Percentiles rank a stretch among this genome's conserved stretches.
phyloP scores from a whole-genome alignment of 148 eudicot species.

The Gaultheria prostrata region DNA sequence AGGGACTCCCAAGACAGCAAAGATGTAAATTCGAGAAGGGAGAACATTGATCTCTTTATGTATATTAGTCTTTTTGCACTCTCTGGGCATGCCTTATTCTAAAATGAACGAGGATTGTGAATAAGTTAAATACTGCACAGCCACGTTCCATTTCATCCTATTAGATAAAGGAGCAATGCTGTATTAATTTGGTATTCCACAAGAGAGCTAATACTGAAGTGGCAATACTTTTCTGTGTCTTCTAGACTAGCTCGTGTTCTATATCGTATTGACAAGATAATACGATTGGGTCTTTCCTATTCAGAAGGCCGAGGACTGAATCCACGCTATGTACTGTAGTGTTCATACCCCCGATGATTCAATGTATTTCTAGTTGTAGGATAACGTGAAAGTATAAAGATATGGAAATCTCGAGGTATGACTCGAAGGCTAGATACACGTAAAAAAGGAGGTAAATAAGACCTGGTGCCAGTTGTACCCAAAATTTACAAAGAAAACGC shows the following conservation, averaged over 20 bases:
- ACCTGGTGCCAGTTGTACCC: no score
- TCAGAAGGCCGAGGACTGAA: no score
- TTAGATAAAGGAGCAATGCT: not conserved
- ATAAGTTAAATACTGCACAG: not conserved
- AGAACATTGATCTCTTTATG: not conserved
- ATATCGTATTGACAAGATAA: not conserved
- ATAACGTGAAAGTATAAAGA: not conserved
- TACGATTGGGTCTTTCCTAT: no score
- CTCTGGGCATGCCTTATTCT: not conserved
- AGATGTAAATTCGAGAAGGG: constrained; percentile 14
- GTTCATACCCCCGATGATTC: no score
- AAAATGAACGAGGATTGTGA: not conserved
- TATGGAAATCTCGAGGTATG: not conserved
- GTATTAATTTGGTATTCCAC: not conserved
- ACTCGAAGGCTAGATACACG: not conserved
- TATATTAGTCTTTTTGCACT: not conserved
- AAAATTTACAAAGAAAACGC: no score
- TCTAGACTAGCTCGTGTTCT: not conserved
- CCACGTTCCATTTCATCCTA: not conserved
- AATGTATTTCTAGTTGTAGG: no score
- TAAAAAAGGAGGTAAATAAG: no score
- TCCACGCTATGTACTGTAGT: no score
- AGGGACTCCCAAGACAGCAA: not conserved
- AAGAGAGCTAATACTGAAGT: not conserved
- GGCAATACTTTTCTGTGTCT: not conserved